Conservation (phyloP, 139 green algal genomes). For the Helicosporidium sp. region DNA sequence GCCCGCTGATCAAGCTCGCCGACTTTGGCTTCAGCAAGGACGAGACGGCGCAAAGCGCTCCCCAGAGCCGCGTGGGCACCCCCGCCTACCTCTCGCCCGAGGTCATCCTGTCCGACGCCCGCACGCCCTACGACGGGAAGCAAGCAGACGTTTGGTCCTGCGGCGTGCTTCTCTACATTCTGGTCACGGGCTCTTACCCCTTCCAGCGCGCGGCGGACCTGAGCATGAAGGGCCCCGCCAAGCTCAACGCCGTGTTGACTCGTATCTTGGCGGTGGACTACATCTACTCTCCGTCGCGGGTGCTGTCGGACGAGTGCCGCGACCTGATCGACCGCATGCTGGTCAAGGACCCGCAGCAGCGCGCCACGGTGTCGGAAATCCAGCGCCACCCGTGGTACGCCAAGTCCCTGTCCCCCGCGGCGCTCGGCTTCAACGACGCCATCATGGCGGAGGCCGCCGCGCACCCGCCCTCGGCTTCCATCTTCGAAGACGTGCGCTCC, state of each 20-base stretch:
- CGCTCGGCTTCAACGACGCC: constrained; percentile 18
- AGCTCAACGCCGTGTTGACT: constrained; percentile 32
- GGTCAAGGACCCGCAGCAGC: constrained; percentile 19
- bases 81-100: constrained; percentile 93
- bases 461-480: neutral
- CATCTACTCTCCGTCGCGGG: constrained; percentile 7
- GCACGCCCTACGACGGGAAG: constrained; percentile 66
- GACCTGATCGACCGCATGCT: constrained; percentile 20
- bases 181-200: constrained; percentile 74
- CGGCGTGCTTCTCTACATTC: constrained; percentile 94
- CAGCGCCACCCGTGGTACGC: constrained; percentile 35
- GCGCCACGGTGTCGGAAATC: constrained; percentile 10
- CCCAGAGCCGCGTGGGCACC: constrained; percentile 72
- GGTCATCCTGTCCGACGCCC: constrained; percentile 58
- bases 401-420: constrained; percentile 7
- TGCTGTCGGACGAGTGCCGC: neutral
- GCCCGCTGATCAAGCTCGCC: constrained; percentile 36
- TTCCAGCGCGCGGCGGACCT: constrained; percentile 71
- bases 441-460: constrained; percentile 5
- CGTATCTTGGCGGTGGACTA: constrained; percentile 4
- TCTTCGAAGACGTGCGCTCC: neutral
- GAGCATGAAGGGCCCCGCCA: constrained; percentile 27
- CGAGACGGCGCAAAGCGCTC: constrained; percentile 50
- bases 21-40: constrained; percentile 53
- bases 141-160: constrained; percentile 84